Evolutionary conservation across 202 grass and related monocot species (phyloP).

Genomic region (Hordeum pubiflorum): DNA sequence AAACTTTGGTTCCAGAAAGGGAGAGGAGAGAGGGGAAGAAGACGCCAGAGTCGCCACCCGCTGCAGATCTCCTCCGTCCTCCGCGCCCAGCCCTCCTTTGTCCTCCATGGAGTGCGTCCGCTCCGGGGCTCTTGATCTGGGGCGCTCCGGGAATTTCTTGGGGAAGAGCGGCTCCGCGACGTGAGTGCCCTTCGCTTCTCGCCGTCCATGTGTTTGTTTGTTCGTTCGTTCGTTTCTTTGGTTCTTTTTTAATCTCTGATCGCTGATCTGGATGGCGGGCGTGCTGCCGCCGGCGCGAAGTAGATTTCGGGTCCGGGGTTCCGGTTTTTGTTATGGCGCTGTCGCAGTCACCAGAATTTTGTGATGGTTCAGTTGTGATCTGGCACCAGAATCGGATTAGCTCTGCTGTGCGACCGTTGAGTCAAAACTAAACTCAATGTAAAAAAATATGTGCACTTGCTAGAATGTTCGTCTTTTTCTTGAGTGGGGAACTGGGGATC

Average conservation of each 20-base stretch:
- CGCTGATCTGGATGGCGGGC: neutral
- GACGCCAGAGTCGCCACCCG: neutral
- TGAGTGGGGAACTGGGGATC: too few species aligned
- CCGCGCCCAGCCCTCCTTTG: neutral
- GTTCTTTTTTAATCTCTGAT: neutral
- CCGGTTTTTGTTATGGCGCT: neutral
- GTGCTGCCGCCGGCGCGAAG: neutral
- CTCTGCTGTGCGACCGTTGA: too few species aligned
- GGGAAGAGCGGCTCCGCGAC: neutral
- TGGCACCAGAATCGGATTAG: neutral
- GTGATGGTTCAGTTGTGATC: neutral
- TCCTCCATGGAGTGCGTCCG: conserved; percentile 40
- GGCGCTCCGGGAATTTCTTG: neutral
- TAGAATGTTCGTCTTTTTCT: neutral
- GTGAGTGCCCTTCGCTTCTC: conserved; percentile 23
- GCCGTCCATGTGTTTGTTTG: neutral
- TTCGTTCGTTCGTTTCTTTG: neutral
- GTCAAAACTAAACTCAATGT: neutral
- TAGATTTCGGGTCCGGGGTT: neutral
- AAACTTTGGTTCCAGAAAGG: neutral
- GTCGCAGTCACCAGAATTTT: neutral
- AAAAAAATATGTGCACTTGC: neutral
- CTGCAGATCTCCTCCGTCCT: conserved; percentile 5
- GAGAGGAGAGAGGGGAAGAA: neutral
- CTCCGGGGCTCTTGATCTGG: conserved; percentile 19